Evolutionary conservation across 139 green algal species (phyloP).

Genomic region (Chlorella sp.): DNA sequence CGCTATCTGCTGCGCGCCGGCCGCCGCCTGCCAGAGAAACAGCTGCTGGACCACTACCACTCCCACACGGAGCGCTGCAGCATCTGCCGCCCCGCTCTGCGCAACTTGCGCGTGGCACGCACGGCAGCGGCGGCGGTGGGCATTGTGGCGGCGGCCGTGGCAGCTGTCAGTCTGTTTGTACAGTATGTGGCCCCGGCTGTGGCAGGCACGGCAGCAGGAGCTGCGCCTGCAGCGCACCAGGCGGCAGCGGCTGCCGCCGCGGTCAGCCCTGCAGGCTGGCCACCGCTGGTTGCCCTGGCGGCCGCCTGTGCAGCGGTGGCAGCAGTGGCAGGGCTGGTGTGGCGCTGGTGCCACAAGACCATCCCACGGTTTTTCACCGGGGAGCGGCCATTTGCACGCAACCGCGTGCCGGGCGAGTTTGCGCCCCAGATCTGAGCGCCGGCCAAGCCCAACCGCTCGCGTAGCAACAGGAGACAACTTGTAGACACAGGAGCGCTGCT

Average conservation of each 20-base stretch:
- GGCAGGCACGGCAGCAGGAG: background rate
- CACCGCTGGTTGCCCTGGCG: background rate
- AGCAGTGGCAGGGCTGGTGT: background rate
- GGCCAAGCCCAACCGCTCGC: no score
- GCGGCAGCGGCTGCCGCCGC: background rate
- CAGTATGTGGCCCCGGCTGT: background rate
- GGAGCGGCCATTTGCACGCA: constrained; percentile 24
- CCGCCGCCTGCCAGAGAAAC: background rate
- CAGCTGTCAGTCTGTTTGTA: background rate
- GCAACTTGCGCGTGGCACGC: constrained; percentile 7
- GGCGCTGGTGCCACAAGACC: background rate
- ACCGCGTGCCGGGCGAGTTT: constrained; percentile 34
- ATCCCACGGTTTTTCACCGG: constrained; percentile 29
- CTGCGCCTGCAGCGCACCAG: background rate
- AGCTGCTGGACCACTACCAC: constrained; percentile 49
- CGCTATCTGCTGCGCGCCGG: constrained; percentile 36
- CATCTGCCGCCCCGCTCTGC: constrained; percentile 19
- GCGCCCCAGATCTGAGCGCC: background rate
- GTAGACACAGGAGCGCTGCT: background rate
- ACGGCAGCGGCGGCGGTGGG: constrained; percentile 2
- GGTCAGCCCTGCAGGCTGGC: background rate
- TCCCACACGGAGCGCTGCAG: constrained; percentile 36
- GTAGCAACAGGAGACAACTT: background rate
- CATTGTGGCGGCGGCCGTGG: background rate
- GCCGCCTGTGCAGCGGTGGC: background rate